Percentiles rank a stretch among this genome's conserved stretches.
Evolutionary conservation across 805 yeast genomes (phyloP).

Genomic region (Sungouiozyma ichnusensis): DNA sequence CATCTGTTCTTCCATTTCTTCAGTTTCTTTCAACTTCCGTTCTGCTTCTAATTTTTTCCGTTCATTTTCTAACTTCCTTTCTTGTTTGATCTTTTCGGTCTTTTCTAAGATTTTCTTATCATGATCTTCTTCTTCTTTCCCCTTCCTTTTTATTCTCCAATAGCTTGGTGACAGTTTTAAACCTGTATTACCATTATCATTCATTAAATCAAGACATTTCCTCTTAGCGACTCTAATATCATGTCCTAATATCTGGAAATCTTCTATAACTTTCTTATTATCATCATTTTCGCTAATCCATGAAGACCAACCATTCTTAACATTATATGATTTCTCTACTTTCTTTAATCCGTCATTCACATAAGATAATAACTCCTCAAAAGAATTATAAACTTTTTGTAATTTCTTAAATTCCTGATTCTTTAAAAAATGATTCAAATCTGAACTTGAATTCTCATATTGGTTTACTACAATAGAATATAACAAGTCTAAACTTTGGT

Average conservation of each 20-base stretch:
- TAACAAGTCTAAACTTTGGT: constrained; percentile 23
- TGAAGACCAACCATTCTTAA: constrained; percentile 9
- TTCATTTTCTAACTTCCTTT: constrained; percentile 9
- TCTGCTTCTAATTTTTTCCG: constrained; percentile 1
- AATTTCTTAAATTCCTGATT: constrained; percentile 6
- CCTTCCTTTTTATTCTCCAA: constrained; percentile 5
- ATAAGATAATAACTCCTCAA: constrained; percentile 15
- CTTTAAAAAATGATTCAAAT: constrained; percentile 4
- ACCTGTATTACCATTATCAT: background rate
- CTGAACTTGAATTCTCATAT: constrained; percentile 11
- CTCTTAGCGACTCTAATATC: constrained; percentile 19
- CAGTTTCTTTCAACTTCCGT: constrained; percentile 4
- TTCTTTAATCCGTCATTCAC: constrained; percentile 18
- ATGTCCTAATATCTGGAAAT: constrained; percentile 22
- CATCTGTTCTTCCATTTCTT: constrained; percentile 9
- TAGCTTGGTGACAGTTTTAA: constrained; percentile 1
- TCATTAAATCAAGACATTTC: constrained; percentile 3
- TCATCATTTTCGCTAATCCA: constrained; percentile 9
- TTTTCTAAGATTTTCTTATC: constrained; percentile 15
- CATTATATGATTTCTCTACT: constrained; percentile 14
- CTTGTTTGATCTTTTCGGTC: constrained; percentile 15
- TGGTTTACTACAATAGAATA: constrained; percentile 20
- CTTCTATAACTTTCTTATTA: constrained; percentile 12
- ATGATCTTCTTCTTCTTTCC: constrained; percentile 12
- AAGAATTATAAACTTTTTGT: constrained; percentile 8